phyloP scores from a whole-genome alignment of 371 early-diverging fungal species.

The Blastocladiella emersonii region DNA sequence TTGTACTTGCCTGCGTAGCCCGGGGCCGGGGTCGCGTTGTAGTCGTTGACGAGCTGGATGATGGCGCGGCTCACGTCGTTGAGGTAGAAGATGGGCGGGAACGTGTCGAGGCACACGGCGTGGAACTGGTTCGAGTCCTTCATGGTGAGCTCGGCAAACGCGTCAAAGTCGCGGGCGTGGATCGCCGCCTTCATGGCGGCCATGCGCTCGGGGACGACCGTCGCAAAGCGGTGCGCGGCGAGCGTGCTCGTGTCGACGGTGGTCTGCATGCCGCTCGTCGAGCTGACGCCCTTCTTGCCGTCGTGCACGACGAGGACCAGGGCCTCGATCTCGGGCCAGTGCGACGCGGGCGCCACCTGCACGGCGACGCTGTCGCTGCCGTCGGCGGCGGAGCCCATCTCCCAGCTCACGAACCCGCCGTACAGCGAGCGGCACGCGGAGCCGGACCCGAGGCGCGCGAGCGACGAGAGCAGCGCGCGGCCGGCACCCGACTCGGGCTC shows the following conservation, averaged over 20 bases:
- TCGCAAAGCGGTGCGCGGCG: constrained; percentile 62
- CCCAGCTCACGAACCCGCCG: constrained; percentile 96
- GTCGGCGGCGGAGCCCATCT: constrained; percentile 59
- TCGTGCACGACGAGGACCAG: constrained; percentile 86
- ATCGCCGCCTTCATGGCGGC: constrained; percentile 73
- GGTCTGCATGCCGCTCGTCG: constrained; percentile 93
- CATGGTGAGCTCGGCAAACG: constrained; percentile 92
- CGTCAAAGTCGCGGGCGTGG: constrained; percentile 62
- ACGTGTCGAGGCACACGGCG: constrained; percentile 86
- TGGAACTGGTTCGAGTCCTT: constrained; percentile 98
- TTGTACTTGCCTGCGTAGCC: constrained; percentile 23
- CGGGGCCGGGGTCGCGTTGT: constrained; percentile 39
- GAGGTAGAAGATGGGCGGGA: constrained; percentile 87
- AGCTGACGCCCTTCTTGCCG: constrained; percentile 77
- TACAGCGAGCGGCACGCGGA: constrained; percentile 94
- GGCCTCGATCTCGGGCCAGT: constrained; percentile 94
- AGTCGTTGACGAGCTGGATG: constrained; percentile 66
- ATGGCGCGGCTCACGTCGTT: constrained; percentile 86
- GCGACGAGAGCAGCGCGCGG: constrained; percentile 58
- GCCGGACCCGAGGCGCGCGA: constrained; percentile 93
- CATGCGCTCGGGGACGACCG: constrained; percentile 80
- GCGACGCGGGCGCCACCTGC: constrained; percentile 73
- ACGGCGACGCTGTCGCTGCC: constrained; percentile 80
- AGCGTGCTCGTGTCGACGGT: constrained; percentile 85
- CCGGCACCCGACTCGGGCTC: constrained; percentile 20